Evolutionary conservation across 768 basidiomycete genomes (phyloP), one percentile per base, ranked within the genome.

Genomic region (Trametopsis cervina): DNA sequence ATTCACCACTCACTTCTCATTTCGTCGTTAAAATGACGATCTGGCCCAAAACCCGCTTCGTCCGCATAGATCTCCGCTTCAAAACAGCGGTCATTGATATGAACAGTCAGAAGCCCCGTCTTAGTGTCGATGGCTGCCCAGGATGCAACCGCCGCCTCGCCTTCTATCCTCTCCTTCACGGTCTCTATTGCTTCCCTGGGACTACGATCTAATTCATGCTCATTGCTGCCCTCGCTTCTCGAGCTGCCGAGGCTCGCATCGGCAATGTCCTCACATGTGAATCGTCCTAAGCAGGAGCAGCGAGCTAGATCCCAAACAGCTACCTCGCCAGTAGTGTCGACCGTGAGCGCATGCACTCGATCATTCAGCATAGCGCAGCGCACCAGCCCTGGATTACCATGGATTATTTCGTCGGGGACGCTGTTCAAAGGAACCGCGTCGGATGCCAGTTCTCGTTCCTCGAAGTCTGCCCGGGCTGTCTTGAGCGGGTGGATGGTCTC

Each of bases 41-140:
- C 78, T 22, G 71, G 65, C 0, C 67, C 69, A 59, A 81, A 83
- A 17, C 89, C 90, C 35, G 86, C 79, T 61, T 98, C 93, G 60
- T 97, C 94, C 11, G 89, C 87, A 61, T 94, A 97, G 2, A 95
- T 81, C 66, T 99, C 96, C 4, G 89, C 88, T 47, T 98, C 94
- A 62, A 97, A 98, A 50, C 84, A 90, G 40, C 80, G 74, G 55
- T 96, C 92, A 40, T 78, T 87, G 39, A 99, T 56, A 65, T 96
- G 90, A 3, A 98, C 79, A 2, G 87, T 84, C 51, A 99, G 70
- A 20, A 90, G 78, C 5, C 95, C 95, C 6, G 85, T 83, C 64
- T 89, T 86, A 4, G 93, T 95, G 64, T 97, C 95, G 22, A 89
- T 84, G 13, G 75, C 76, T 33, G 88, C 85, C 95, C 95, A 99